A percentile compares a stretch with the other conserved stretches of the same genome.
Evolutionary conservation across 148 eudicot species (phyloP).

Genomic region (Rhododendron ferrugineum): DNA sequence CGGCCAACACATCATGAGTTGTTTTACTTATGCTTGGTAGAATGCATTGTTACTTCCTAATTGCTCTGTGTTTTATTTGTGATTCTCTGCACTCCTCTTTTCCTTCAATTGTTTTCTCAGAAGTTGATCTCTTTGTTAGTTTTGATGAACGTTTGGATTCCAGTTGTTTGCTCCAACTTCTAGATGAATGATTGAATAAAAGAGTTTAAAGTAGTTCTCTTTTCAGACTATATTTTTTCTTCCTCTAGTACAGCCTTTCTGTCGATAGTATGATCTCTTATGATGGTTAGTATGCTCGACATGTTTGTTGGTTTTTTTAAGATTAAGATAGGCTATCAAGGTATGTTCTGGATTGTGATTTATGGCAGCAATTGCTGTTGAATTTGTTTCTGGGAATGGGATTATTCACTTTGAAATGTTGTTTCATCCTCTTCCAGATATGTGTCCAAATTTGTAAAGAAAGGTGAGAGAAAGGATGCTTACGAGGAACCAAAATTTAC

Average conservation of each 20-base stretch:
- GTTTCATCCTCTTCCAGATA: slow-evolving; percentile 22
- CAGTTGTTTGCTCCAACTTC: neutral
- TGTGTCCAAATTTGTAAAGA: slow-evolving; percentile 43
- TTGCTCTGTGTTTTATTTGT: neutral
- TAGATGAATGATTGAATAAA: neutral
- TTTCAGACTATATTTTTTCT: neutral
- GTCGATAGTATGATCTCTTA: neutral
- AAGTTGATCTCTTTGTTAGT: neutral
- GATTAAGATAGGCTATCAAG: neutral
- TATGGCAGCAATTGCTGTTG: neutral
- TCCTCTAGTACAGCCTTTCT: neutral
- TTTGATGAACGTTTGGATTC: neutral
- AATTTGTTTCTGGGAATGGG: neutral
- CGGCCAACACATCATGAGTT: neutral
- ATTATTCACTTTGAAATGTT: neutral
- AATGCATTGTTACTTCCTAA: neutral
- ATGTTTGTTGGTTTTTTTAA: neutral
- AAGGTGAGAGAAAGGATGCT: slow-evolving; percentile 31
- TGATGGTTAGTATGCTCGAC: neutral
- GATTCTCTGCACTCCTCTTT: neutral
- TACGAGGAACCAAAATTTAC: slow-evolving; percentile 26
- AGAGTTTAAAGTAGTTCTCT: neutral
- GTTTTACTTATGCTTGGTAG: neutral
- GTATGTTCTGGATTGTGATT: neutral
- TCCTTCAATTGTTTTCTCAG: neutral